Conservation (phyloP, 2,329 filamentous ascomycete genomes). For the Byssoonygena ceratinophila region DNA sequence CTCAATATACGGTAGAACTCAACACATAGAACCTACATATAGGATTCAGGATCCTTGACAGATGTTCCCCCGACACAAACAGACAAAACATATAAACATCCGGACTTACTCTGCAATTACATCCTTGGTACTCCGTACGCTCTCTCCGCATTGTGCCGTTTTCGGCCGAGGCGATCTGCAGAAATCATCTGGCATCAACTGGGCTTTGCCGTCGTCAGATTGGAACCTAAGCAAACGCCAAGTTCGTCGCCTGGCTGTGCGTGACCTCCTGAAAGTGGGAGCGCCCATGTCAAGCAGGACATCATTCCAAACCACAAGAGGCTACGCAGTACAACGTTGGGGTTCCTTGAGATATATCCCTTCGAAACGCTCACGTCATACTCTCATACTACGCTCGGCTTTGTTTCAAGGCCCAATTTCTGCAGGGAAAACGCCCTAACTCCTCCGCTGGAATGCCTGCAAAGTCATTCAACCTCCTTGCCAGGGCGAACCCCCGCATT, state of each 20-base stretch:
- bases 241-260: not conserved
- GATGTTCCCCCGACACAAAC: too few relatives aligned
- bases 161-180: not conserved
- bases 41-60: too few relatives aligned
- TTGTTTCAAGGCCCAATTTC: not conserved
- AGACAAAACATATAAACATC: too few relatives aligned
- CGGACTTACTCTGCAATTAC: not conserved
- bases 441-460: not conserved
- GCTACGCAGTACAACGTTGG: not conserved
- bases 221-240: not conserved
- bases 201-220: not conserved
- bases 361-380: not conserved
- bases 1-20: too few relatives aligned
- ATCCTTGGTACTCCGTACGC: not conserved
- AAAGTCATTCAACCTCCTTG: not conserved
- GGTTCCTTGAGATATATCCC: not conserved
- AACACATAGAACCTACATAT: too few relatives aligned
- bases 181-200: not conserved
- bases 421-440: not conserved
- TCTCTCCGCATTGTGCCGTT: not conserved
- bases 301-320: constrained; percentile 1
- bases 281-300: not conserved
- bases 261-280: not conserved
- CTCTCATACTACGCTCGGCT: not conserved
- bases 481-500: not conserved